phyloP scores from a whole-genome alignment of 305 asterid species.

The Ilex paraguariensis region DNA sequence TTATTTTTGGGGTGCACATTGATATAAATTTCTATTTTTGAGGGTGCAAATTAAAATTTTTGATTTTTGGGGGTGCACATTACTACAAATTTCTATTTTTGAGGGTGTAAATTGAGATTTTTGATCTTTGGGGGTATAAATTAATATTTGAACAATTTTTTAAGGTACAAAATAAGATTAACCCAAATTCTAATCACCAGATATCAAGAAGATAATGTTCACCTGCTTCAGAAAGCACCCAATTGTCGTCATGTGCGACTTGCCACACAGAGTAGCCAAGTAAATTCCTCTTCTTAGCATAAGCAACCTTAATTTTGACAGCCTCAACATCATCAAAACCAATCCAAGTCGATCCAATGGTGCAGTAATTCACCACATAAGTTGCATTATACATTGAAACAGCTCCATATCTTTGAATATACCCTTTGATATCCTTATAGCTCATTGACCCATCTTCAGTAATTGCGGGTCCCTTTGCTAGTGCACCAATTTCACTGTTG shows the following conservation, averaged over 20 bases:
- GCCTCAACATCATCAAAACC: conserved; percentile 32
- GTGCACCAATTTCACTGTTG: background rate
- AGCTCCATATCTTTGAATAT: conserved; percentile 13
- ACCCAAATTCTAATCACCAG: too few relatives aligned
- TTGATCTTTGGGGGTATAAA: too few relatives aligned
- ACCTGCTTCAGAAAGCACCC: conserved; percentile 27
- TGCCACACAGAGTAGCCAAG: conserved; percentile 26
- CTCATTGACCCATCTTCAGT: conserved; percentile 16
- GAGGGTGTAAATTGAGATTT: too few relatives aligned
- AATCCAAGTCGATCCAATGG: conserved; percentile 21
- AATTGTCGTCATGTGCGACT: conserved; percentile 24
- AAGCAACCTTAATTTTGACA: conserved; percentile 27
- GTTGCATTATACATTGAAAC: conserved; percentile 26
- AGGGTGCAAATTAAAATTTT: too few relatives aligned
- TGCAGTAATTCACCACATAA: conserved; percentile 24
- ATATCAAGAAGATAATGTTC: too few relatives aligned
- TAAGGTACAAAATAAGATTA: too few relatives aligned
- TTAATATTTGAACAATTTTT: too few relatives aligned
- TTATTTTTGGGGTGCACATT: too few relatives aligned
- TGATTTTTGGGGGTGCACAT: too few relatives aligned
- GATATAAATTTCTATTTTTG: too few relatives aligned
- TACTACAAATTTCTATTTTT: too few relatives aligned
- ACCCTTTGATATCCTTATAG: conserved; percentile 17
- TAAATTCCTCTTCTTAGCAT: conserved; percentile 31
- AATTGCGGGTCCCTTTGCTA: background rate